These are phyloP conservation scores for Alternaria rosae DNA, from an alignment of 2,329 filamentous ascomycete genomes.

Conservation along the genomic window DNA sequence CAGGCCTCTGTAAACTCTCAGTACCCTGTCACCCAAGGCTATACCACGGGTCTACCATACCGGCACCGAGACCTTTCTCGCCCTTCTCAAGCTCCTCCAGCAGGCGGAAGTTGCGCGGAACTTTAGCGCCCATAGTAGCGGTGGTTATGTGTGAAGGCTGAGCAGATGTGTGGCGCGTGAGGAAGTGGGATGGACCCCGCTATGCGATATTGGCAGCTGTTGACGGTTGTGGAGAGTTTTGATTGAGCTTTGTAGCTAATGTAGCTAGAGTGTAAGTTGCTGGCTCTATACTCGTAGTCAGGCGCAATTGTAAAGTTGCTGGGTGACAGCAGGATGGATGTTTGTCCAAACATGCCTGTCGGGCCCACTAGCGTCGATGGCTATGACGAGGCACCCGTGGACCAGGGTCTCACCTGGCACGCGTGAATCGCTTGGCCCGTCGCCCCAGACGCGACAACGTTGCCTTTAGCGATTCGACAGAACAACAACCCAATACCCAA, in stretches of 20 bases:
- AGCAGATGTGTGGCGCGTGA: constrained; percentile 24
- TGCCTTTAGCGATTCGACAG: constrained; percentile 20
- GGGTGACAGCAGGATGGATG: constrained; percentile 17
- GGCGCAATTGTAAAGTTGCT: constrained; percentile 14
- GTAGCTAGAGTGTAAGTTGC: background rate
- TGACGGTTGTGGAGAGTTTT: constrained; percentile 5
- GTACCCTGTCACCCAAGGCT: constrained; percentile 1
- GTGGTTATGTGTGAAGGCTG: constrained; percentile 14
- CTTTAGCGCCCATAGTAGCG: constrained; percentile 69
- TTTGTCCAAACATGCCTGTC: constrained; percentile 16
- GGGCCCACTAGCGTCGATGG: constrained; percentile 16
- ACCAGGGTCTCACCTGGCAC: constrained; percentile 21
- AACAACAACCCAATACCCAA: constrained; percentile 9
- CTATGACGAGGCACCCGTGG: constrained; percentile 19
- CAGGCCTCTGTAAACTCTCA: constrained; percentile 74
- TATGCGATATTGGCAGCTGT: constrained; percentile 24
- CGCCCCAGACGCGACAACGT: constrained; percentile 23
- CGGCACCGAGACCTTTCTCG: constrained; percentile 94
- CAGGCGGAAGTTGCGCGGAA: constrained; percentile 95
- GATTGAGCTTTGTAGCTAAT: background rate
- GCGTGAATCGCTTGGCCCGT: constrained; percentile 26
- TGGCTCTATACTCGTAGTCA: background rate
- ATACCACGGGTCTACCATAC: constrained; percentile 54
- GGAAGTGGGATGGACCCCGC: constrained; percentile 44
- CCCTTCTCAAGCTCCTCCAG: constrained; percentile 98